Conservation (phyloP, 1,284 basidiomycete genomes). For the Cryptococcus sp. region DNA sequence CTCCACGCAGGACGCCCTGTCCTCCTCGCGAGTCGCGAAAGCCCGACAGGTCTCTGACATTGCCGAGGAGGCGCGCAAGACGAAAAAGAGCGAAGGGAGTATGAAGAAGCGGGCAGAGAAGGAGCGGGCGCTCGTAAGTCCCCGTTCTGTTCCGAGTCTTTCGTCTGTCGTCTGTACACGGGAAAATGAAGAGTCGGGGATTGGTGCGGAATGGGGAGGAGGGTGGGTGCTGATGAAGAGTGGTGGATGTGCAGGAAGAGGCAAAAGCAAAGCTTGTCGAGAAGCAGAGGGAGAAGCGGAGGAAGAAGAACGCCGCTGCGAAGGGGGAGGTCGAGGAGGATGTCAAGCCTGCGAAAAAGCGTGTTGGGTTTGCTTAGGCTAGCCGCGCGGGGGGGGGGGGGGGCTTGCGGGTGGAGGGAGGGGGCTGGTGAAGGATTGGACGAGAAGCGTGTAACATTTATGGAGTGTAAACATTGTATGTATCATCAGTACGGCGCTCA, state of each 20-base stretch:
- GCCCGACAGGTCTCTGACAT: conserved; percentile 1
- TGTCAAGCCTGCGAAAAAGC: conserved; percentile 10
- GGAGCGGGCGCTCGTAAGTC: conserved; percentile 32
- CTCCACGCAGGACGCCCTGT: conserved; percentile 22
- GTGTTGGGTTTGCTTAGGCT: conserved; percentile 8
- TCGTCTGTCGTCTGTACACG: no score
- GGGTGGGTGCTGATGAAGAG: not conserved
- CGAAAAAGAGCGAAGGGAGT: conserved; percentile 15
- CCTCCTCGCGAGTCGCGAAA: conserved; percentile 18
- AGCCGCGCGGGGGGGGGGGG: no score
- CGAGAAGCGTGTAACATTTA: not conserved
- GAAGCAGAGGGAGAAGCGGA: conserved; percentile 24
- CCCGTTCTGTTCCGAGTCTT: no score
- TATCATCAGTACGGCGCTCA: not conserved
- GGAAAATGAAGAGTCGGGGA: no score
- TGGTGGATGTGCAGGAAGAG: conserved; percentile 12
- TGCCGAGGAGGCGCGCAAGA: conserved; percentile 5
- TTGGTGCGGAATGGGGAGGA: no score
- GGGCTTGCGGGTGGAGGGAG: not conserved
- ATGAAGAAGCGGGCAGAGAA: conserved; percentile 21
- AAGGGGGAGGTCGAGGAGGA: not conserved
- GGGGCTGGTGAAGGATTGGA: not conserved
- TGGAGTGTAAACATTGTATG: not conserved
- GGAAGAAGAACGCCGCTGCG: not conserved
- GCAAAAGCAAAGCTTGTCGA: conserved; percentile 18